A percentile compares a stretch with the other conserved stretches of the same genome.
These are phyloP conservation scores for Rhodotorula sp. DNA, from an alignment of 1,284 basidiomycete species.

Conservation along the genomic window DNA sequence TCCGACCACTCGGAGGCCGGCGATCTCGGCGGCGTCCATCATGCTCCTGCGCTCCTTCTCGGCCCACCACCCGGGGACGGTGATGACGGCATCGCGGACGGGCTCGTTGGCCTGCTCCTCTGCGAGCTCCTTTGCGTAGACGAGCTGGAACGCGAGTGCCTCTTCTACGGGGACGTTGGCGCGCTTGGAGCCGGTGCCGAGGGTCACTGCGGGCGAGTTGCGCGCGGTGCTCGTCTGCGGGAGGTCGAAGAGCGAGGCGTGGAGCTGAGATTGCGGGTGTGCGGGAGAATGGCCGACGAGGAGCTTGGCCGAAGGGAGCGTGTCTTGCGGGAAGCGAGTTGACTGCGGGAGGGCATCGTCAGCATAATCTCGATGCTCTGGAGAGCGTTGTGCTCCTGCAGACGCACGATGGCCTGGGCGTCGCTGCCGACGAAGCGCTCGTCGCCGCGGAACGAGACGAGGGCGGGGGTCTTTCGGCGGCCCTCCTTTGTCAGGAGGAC, in stretches of 20 bases:
- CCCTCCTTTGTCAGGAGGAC: constrained; percentile 94
- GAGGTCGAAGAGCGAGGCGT: constrained; percentile 63
- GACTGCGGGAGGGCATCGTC: constrained; percentile 56
- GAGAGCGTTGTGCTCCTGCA: too few relatives aligned
- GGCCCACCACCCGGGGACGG: constrained; percentile 79
- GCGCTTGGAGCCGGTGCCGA: constrained; percentile 37
- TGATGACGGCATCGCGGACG: constrained; percentile 77
- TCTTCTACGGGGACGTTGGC: constrained; percentile 69
- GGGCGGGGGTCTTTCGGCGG: constrained; percentile 89
- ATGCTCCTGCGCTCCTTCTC: constrained; percentile 86
- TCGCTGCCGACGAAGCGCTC: constrained; percentile 87
- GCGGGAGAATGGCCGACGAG: constrained; percentile 70
- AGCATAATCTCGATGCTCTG: background rate
- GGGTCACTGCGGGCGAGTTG: constrained; percentile 59
- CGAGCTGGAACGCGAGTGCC: constrained; percentile 89
- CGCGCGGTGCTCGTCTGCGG: constrained; percentile 63
- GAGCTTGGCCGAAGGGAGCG: constrained; percentile 82
- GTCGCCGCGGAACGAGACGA: constrained; percentile 80
- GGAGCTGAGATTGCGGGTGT: constrained; percentile 62
- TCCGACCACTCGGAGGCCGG: constrained; percentile 78
- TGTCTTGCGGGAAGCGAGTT: constrained; percentile 82
- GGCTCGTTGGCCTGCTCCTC: constrained; percentile 72
- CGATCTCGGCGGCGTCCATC: constrained; percentile 84
- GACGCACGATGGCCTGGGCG: constrained; percentile 75
- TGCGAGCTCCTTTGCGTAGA: constrained; percentile 85